Percentiles rank a stretch among this genome's conserved stretches.
Evolutionary conservation across 2,329 filamentous ascomycete genomes (phyloP).

Genomic region (Colletotrichum liriopes): DNA sequence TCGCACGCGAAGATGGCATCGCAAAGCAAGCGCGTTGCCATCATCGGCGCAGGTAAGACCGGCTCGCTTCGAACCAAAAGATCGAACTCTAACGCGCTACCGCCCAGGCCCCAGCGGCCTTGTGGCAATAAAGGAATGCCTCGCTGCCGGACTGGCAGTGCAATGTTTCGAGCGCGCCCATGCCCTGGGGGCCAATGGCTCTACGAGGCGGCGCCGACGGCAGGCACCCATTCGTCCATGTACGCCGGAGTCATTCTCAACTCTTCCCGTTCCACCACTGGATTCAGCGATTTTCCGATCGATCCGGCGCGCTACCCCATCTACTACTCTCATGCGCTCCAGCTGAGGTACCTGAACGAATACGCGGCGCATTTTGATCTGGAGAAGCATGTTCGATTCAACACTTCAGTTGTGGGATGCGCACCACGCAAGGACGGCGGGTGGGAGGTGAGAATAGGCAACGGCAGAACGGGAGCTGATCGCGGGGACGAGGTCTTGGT

Average conservation of each 20-base stretch:
- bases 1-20: slow-evolving; percentile 1
- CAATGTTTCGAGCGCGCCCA: slow-evolving; percentile 54
- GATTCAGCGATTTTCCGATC: slow-evolving; percentile 57
- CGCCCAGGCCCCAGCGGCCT: slow-evolving; percentile 54
- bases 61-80: neutral
- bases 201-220: slow-evolving; percentile 50
- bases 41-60: slow-evolving; percentile 46
- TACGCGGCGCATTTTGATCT: slow-evolving; percentile 56
- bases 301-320: slow-evolving; percentile 56
- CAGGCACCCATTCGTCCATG: slow-evolving; percentile 52
- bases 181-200: slow-evolving; percentile 57
- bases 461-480: slow-evolving; percentile 26
- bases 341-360: slow-evolving; percentile 54
- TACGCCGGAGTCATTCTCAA: slow-evolving; percentile 56
- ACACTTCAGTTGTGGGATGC: slow-evolving; percentile 52
- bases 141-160: slow-evolving; percentile 53
- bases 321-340: slow-evolving; percentile 54
- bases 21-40: slow-evolving; percentile 43
- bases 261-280: slow-evolving; percentile 56
- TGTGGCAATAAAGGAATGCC: slow-evolving; percentile 55
- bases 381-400: slow-evolving; percentile 52
- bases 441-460: slow-evolving; percentile 51
- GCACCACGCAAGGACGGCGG: slow-evolving; percentile 46
- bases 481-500: slow-evolving; percentile 43
- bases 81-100: neutral